Percentiles rank a stretch among this genome's conserved stretches.
phyloP scores from a whole-genome alignment of 2,329 filamentous ascomycete species.

The Colletotrichum sp. region DNA sequence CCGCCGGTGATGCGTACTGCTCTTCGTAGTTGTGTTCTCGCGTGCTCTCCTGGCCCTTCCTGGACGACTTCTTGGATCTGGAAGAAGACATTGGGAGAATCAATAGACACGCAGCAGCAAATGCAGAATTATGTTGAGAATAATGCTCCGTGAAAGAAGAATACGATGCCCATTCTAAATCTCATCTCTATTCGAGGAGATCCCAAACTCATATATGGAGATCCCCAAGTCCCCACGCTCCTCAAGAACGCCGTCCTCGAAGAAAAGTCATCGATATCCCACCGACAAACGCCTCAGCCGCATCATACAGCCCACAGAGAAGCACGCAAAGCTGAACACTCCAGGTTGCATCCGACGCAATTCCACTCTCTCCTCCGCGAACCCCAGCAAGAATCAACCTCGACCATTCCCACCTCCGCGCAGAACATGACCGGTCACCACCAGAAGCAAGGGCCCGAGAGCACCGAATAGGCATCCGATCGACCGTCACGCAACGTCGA shows the following conservation, averaged over 20 bases:
- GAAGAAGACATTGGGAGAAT: constrained; percentile 2
- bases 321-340: not conserved
- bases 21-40: constrained; percentile 15
- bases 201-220: not conserved
- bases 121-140: not conserved
- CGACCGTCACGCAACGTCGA: not conserved
- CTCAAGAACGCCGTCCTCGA: not conserved
- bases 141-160: not conserved
- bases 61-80: not conserved
- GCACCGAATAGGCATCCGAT: not conserved
- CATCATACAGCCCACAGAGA: not conserved
- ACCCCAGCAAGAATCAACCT: not conserved
- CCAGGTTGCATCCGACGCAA: not conserved
- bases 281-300: not conserved
- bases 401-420: not conserved
- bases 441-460: not conserved
- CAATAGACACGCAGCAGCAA: not conserved
- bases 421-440: not conserved
- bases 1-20: not conserved
- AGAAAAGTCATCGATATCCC: not conserved
- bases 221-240: not conserved
- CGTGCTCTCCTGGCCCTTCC: constrained; percentile 8
- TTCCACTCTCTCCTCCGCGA: not conserved
- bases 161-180: not conserved
- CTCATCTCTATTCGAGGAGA: not conserved